Evolutionary conservation across 1,284 basidiomycete genomes (phyloP).

Genomic region (Sporisorium sorghi): DNA sequence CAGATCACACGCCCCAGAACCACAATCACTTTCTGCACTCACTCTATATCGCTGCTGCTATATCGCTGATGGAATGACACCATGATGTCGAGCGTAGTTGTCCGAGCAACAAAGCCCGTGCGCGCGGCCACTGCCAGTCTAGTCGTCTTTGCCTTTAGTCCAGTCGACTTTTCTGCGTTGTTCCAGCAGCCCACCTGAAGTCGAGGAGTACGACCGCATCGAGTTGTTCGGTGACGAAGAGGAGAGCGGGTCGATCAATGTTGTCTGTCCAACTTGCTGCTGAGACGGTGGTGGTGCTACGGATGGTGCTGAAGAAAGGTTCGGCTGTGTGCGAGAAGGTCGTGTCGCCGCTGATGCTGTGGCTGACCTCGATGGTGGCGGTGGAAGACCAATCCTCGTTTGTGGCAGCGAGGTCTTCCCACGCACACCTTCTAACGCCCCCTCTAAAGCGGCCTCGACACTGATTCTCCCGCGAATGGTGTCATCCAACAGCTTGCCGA

Average conservation of each 20-base stretch:
- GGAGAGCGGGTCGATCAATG: slow-evolving; percentile 17
- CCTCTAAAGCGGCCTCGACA: slow-evolving; percentile 50
- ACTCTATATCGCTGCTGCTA: no score
- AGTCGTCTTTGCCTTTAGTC: slow-evolving; percentile 33
- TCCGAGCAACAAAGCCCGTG: no score
- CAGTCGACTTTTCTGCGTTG: slow-evolving; percentile 25
- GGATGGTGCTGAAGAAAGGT: not conserved
- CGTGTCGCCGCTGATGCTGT: not conserved
- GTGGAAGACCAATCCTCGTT: not conserved
- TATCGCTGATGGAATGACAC: no score
- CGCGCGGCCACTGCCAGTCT: not conserved
- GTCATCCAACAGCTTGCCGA: slow-evolving; percentile 50
- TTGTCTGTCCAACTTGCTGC: slow-evolving; percentile 1
- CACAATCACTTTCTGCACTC: no score
- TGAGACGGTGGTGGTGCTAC: not conserved
- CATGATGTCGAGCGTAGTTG: no score
- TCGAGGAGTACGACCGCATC: slow-evolving; percentile 2
- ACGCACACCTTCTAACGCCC: slow-evolving; percentile 31
- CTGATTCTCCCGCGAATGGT: slow-evolving; percentile 54
- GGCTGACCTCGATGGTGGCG: not conserved
- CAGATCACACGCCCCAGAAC: no score
- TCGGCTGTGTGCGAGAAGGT: not conserved
- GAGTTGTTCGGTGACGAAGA: slow-evolving; percentile 8
- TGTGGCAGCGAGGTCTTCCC: slow-evolving; percentile 15
- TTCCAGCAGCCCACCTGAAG: slow-evolving; percentile 7